Conservation (phyloP, 139 green algal genomes). For the Chlorella sp. region DNA sequence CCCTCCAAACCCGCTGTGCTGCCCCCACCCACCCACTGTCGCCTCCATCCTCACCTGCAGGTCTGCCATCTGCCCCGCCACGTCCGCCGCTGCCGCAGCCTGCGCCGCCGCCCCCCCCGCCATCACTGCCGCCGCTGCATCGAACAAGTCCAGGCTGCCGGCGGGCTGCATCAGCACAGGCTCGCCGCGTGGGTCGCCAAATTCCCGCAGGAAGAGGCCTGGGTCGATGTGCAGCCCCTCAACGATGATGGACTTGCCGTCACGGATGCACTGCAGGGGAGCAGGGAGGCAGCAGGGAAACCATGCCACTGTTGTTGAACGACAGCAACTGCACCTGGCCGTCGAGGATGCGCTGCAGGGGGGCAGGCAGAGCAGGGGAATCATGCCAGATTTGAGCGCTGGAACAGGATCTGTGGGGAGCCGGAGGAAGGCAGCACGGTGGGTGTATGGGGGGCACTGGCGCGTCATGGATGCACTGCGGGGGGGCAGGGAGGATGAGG, state of each 20-base stretch:
- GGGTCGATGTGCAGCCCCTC: slow-evolving; percentile 88
- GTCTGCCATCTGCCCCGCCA: background rate
- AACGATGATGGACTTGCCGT: slow-evolving; percentile 95
- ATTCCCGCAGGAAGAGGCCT: slow-evolving; percentile 73
- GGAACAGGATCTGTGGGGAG: too few species aligned
- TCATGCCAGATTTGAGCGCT: too few species aligned
- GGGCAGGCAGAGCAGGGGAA: too few species aligned
- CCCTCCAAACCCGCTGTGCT: too few species aligned
- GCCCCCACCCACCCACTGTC: too few species aligned
- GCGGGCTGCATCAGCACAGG: background rate
- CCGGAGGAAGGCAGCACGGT: too few species aligned
- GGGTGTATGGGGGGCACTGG: too few species aligned
- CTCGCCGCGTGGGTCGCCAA: slow-evolving; percentile 42
- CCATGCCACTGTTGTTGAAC: too few species aligned
- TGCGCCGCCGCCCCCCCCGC: background rate
- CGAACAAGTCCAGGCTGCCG: background rate
- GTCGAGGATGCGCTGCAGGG: too few species aligned
- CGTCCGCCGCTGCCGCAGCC: background rate
- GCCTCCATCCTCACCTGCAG: background rate
- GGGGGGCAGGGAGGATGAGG: background rate
- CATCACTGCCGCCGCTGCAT: too few species aligned
- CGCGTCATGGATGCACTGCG: too few species aligned
- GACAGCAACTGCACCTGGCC: too few species aligned
- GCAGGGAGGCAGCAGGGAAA: background rate
- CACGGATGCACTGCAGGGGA: slow-evolving; percentile 46